A percentile compares a stretch with the other conserved stretches of the same genome.
Evolutionary conservation across 305 asterid species (phyloP).

Genomic region (Fraxinus floribunda): DNA sequence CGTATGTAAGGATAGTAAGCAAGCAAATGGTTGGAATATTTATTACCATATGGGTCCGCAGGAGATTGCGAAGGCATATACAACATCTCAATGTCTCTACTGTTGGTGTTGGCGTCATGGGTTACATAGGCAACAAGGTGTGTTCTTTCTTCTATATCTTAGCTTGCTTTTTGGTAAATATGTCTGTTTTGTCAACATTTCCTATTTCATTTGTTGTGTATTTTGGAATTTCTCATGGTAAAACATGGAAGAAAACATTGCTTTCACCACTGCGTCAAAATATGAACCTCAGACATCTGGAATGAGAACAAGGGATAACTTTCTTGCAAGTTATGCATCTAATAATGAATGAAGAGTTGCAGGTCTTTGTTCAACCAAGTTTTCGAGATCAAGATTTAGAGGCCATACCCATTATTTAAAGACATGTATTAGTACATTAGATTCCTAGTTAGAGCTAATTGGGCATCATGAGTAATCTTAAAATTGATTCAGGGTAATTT

Average conservation of each 20-base stretch:
- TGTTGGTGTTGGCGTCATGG: slow-evolving; percentile 99
- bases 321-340: not conserved
- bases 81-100: slow-evolving; percentile 76
- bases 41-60: slow-evolving; percentile 85
- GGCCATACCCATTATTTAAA: not conserved
- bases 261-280: not conserved
- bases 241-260: not conserved
- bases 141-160: slow-evolving; percentile 31
- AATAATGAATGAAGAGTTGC: not conserved
- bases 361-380: not conserved
- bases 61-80: slow-evolving; percentile 76
- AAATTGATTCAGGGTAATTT: not conserved
- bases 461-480: not conserved
- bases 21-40: slow-evolving; percentile 96
- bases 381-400: not conserved
- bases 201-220: not conserved
- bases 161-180: slow-evolving; percentile 13
- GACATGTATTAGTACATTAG: not conserved
- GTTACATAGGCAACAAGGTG: slow-evolving; percentile 98
- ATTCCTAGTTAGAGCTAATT: not conserved
- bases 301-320: not conserved
- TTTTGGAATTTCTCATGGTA: not conserved
- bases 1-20: slow-evolving; percentile 85
- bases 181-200: slow-evolving; percentile 14
- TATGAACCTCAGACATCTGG: not conserved